Conservation (phyloP, 495 filamentous ascomycete species). For the Clohesyomyces aquaticus region DNA sequence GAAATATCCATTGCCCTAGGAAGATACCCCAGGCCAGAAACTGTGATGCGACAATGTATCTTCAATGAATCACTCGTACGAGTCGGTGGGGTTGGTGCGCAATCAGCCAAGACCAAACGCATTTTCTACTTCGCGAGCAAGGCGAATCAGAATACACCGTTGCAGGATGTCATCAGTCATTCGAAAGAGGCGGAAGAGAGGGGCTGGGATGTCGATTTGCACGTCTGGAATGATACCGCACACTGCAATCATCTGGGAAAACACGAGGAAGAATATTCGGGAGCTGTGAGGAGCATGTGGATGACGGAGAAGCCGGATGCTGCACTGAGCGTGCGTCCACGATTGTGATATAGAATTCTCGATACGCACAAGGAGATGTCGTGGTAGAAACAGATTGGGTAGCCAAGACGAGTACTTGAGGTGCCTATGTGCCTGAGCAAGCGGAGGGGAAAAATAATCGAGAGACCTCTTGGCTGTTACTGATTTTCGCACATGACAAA, state of each 20-base stretch:
- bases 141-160: not conserved
- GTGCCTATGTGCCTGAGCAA: too few species aligned
- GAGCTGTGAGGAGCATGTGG: constrained; percentile 9
- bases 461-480: too few species aligned
- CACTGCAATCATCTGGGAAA: constrained; percentile 11
- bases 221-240: constrained; percentile 6
- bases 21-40: not conserved
- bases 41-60: not conserved
- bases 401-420: too few species aligned
- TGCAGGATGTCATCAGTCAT: constrained; percentile 14
- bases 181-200: not conserved
- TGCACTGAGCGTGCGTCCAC: constrained; percentile 38
- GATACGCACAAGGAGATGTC: too few species aligned
- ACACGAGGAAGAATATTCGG: constrained; percentile 10
- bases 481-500: too few species aligned
- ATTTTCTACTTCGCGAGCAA: constrained; percentile 6
- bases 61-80: constrained; percentile 2
- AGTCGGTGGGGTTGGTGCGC: too few species aligned
- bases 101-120: not conserved
- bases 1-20: constrained; percentile 2
- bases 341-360: too few species aligned
- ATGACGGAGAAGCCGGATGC: not conserved
- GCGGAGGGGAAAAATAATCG: too few species aligned
- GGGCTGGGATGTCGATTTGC: constrained; percentile 6
- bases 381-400: too few species aligned